Evolutionary conservation across 768 basidiomycete genomes (phyloP).

Genomic region (Leucocoprinus leucothites): DNA sequence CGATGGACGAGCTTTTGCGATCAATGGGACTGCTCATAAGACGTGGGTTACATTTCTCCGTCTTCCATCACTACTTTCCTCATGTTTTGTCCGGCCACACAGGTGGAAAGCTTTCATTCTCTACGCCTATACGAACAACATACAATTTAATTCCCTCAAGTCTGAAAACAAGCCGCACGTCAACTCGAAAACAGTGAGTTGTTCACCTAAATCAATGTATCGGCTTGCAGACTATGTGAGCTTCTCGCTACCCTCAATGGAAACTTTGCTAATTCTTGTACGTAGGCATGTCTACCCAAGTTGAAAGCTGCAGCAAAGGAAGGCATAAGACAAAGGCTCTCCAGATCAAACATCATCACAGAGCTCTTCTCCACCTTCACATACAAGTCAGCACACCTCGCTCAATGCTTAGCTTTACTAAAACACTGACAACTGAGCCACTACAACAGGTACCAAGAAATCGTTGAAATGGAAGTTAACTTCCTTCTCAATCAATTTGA

Average conservation of each 20-base stretch:
- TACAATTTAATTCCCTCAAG: background rate
- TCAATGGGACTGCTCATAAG: constrained; percentile 4
- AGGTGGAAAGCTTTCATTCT: constrained; percentile 8
- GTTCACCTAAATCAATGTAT: constrained; percentile 38
- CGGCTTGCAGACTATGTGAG: constrained; percentile 25
- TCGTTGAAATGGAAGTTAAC: background rate
- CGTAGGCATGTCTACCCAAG: background rate
- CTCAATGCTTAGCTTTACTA: background rate
- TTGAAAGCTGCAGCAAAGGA: background rate
- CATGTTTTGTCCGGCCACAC: too few species aligned
- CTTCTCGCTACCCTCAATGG: background rate
- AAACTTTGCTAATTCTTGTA: too few species aligned
- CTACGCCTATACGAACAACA: constrained; percentile 1
- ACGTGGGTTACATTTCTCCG: background rate
- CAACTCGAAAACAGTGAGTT: constrained; percentile 3
- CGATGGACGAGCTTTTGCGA: constrained; percentile 8
- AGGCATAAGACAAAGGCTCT: background rate
- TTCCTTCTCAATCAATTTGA: background rate
- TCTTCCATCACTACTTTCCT: background rate
- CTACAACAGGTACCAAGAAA: background rate
- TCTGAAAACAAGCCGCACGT: background rate
- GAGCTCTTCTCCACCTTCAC: background rate
- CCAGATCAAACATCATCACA: background rate
- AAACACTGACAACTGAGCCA: background rate
- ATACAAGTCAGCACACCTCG: background rate